Conservation (phyloP, 2,329 filamentous ascomycete genomes). For the Monosporascus sp. region DNA sequence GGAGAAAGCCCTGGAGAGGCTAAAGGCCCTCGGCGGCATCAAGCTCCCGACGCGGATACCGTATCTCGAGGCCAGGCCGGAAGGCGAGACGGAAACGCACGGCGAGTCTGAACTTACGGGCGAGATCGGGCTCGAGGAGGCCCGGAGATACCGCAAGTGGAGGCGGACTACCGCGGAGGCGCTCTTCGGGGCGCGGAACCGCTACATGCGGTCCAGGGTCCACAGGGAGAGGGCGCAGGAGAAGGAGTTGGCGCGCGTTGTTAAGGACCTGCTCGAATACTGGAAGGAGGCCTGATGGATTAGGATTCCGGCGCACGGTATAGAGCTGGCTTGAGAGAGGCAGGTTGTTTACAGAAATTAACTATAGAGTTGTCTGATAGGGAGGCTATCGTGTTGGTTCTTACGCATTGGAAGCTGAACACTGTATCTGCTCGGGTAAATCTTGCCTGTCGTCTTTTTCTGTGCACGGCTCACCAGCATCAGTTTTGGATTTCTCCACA, state of each 20-base stretch:
- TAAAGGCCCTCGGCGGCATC: neutral
- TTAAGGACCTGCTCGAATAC: neutral
- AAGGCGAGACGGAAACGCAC: no score
- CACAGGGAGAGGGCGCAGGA: neutral
- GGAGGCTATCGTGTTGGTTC: no score
- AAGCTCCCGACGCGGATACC: neutral
- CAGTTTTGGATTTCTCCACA: no score
- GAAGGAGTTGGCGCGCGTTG: neutral
- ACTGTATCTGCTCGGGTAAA: no score
- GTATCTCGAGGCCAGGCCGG: neutral
- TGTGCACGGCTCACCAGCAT: no score
- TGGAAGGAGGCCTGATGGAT: neutral
- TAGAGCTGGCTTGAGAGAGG: no score
- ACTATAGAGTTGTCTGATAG: no score
- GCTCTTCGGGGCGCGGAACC: neutral
- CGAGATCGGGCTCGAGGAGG: neutral
- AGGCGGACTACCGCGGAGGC: neutral
- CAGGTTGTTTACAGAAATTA: no score
- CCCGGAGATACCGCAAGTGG: neutral
- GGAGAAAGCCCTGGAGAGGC: neutral
- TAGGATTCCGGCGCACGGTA: no score
- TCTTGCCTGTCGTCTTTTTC: no score
- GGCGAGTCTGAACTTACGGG: neutral
- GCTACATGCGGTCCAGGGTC: neutral
- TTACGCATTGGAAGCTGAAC: no score